phyloP scores from a whole-genome alignment of 1,139 yeast genomes.

The Debaryomyces udenii region DNA sequence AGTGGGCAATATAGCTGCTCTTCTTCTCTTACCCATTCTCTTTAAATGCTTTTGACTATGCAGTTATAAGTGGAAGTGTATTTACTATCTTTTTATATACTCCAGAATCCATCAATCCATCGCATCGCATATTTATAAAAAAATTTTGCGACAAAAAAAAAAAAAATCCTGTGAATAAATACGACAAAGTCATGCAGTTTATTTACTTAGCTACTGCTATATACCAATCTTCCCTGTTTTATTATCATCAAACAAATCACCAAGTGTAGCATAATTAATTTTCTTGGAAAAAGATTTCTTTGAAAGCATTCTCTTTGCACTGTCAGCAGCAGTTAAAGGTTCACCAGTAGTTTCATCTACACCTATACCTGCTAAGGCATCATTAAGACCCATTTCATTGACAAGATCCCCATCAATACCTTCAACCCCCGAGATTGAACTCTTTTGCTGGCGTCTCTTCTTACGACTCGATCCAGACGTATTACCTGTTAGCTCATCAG shows the following conservation, averaged over 20 bases:
- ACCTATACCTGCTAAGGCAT: conserved; percentile 41
- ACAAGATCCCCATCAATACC: conserved; percentile 20
- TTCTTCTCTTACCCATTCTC: conserved; percentile 78
- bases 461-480: conserved; percentile 52
- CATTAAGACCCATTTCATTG: conserved; percentile 37
- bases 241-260: conserved; percentile 51
- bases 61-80: not conserved
- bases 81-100: conserved; percentile 13
- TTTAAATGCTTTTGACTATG: not conserved
- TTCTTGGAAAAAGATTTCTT: conserved; percentile 79
- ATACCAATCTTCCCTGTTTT: conserved; percentile 11
- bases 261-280: conserved; percentile 81
- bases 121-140: conserved; percentile 13
- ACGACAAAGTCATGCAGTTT: too few relatives aligned
- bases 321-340: conserved; percentile 63
- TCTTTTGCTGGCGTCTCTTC: conserved; percentile 39
- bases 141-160: conserved; percentile 12
- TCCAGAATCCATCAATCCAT: conserved; percentile 11
- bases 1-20: conserved; percentile 90
- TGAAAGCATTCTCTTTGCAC: conserved; percentile 69
- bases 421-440: conserved; percentile 19
- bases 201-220: not conserved
- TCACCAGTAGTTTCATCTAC: conserved; percentile 51
- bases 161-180: not conserved
- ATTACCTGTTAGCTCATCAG: conserved; percentile 81